Conservation (phyloP, 257 asterid species). For the Eustoma russellianum region DNA sequence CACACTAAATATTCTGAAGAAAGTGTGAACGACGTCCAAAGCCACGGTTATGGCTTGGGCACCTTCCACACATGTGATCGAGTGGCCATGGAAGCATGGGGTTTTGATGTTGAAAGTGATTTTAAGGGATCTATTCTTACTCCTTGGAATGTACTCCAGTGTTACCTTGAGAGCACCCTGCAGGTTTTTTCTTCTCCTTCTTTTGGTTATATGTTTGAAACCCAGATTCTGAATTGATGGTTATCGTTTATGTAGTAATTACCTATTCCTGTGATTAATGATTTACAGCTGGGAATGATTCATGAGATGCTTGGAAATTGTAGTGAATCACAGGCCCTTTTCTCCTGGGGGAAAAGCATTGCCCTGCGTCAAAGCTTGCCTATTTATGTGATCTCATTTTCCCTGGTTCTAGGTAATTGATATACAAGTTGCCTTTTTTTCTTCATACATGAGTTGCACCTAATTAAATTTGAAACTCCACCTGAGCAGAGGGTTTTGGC, state of each 20-base stretch:
- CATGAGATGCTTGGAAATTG: slow-evolving; percentile 85
- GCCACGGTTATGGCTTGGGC: slow-evolving; percentile 39
- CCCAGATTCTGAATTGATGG: slow-evolving; percentile 1
- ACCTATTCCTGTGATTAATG: slow-evolving; percentile 5
- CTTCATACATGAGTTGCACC: slow-evolving; percentile 1
- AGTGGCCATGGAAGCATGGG: slow-evolving; percentile 42
- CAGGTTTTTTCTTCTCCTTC: slow-evolving; percentile 41
- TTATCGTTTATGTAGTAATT: background rate
- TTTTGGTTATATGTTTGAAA: slow-evolving; percentile 9
- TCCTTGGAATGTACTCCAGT: slow-evolving; percentile 88
- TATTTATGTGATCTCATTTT: slow-evolving; percentile 57
- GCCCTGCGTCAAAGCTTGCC: slow-evolving; percentile 68
- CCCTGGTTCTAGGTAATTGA: slow-evolving; percentile 30
- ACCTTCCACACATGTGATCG: slow-evolving; percentile 42
- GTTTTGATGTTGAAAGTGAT: slow-evolving; percentile 27
- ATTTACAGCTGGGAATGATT: slow-evolving; percentile 59
- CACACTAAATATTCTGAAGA: slow-evolving; percentile 32
- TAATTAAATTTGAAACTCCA: no score
- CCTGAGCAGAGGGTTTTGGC: background rate
- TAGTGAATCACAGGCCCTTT: slow-evolving; percentile 63
- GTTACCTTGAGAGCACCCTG: slow-evolving; percentile 87
- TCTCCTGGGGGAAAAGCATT: slow-evolving; percentile 72
- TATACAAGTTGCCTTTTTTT: slow-evolving; percentile 4
- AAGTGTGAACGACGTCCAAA: slow-evolving; percentile 40
- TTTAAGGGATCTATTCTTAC: slow-evolving; percentile 56